Conservation (phyloP, 306 rosid species). For the Carpinus viminea region DNA sequence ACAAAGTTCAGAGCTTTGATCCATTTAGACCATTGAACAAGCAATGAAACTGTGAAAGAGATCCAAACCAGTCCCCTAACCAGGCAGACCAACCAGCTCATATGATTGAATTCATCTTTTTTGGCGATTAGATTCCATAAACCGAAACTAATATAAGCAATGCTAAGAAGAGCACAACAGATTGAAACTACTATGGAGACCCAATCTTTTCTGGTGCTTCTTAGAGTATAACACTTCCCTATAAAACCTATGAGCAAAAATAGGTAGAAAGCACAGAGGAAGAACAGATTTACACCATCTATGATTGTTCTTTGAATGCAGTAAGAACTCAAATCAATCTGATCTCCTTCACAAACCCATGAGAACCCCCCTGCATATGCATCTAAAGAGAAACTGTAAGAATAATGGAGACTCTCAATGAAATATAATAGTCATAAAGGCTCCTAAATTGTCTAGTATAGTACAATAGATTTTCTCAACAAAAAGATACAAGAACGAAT, state of each 20-base stretch:
- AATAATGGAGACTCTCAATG: neutral
- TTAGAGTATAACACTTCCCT: conserved; percentile 23
- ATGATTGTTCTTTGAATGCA: conserved; percentile 44
- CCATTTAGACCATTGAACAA: conserved; percentile 43
- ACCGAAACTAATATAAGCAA: conserved; percentile 39
- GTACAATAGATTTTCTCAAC: neutral
- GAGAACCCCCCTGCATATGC: conserved; percentile 41
- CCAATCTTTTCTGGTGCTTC: conserved; percentile 31
- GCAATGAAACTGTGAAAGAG: conserved; percentile 51
- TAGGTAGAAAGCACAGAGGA: conserved; percentile 37
- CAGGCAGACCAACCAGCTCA: conserved; percentile 36
- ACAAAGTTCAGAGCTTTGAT: conserved; percentile 38
- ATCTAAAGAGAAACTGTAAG: neutral
- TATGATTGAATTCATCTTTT: conserved; percentile 1
- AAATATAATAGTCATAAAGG: neutral
- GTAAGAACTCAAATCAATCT: conserved; percentile 40
- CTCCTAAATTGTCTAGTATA: neutral
- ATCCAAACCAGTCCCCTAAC: conserved; percentile 54
- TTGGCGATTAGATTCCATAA: conserved; percentile 42
- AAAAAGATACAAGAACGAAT: neutral
- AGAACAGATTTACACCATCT: conserved; percentile 37
- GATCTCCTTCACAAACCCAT: conserved; percentile 40
- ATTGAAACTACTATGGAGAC: conserved; percentile 36
- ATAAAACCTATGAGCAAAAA: conserved; percentile 26
- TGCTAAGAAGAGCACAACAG: conserved; percentile 43